Conservation (phyloP, 2,329 filamentous ascomycete genomes). For the Lecanosticta acicola region DNA sequence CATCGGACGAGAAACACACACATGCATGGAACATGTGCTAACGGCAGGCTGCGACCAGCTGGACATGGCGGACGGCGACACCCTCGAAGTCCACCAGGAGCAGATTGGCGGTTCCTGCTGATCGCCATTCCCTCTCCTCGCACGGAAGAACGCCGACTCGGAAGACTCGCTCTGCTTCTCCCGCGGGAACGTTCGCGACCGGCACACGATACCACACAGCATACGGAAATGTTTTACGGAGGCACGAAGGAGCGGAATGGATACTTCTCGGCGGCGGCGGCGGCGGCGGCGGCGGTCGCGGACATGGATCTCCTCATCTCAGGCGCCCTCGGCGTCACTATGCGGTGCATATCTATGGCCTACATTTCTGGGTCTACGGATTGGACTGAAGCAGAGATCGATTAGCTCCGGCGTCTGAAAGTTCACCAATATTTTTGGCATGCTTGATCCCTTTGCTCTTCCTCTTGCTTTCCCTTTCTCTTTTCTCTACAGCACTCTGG, state of each 20-base stretch:
- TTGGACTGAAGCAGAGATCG: not conserved
- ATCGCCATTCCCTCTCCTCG: slow-evolving; percentile 1
- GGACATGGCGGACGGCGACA: slow-evolving; percentile 94
- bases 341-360: not conserved
- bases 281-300: too few relatives aligned
- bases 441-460: not conserved
- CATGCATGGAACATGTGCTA: slow-evolving; percentile 2
- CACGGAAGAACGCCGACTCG: not conserved
- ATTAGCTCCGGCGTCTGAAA: not conserved
- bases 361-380: not conserved
- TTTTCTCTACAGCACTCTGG: too few relatives aligned
- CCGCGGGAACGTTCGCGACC: not conserved
- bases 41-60: slow-evolving; percentile 52
- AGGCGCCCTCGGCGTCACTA: not conserved
- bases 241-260: not conserved
- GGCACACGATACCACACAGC: not conserved
- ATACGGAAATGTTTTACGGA: not conserved
- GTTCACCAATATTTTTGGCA: not conserved
- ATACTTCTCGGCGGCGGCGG: too few relatives aligned
- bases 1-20: not conserved
- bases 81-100: slow-evolving; percentile 94
- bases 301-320: not conserved
- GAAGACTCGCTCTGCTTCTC: not conserved
- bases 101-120: slow-evolving; percentile 69
- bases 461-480: not conserved